Conservation (phyloP, 2,329 filamentous ascomycete genomes). For the Cryoendolithus antarcticus region DNA sequence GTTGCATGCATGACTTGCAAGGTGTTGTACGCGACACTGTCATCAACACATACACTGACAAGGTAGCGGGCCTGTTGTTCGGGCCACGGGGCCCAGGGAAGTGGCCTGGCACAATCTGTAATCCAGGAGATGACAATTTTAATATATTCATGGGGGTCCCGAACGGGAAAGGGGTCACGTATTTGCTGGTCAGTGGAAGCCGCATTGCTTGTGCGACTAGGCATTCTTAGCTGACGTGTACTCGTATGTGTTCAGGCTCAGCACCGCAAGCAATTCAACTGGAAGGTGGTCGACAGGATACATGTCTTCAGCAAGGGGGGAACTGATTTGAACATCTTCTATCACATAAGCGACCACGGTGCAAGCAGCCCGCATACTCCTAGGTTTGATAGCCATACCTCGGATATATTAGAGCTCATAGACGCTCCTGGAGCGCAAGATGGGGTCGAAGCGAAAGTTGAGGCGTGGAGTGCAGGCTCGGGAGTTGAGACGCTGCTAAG, state of each 20-base stretch:
- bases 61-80: no score
- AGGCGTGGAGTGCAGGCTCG: no score
- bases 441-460: no score
- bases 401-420: no score
- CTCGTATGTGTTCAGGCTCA: not conserved
- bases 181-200: conserved; percentile 1
- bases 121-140: conserved; percentile 2
- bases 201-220: no score
- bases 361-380: no score
- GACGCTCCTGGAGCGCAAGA: no score
- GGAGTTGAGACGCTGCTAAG: no score
- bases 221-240: no score
- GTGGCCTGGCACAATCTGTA: conserved; percentile 3
- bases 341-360: conserved; percentile 4
- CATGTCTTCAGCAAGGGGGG: conserved; percentile 6
- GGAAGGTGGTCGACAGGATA: conserved; percentile 4
- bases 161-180: conserved; percentile 4
- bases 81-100: no score
- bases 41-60: not conserved
- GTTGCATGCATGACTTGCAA: conserved; percentile 2
- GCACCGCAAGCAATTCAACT: conserved; percentile 1
- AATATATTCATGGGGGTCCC: conserved; percentile 1
- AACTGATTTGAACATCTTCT: conserved; percentile 3
- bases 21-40: conserved; percentile 1
- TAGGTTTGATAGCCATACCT: no score